Conservation (phyloP, 257 asterid genomes). For the Echium plantagineum region DNA sequence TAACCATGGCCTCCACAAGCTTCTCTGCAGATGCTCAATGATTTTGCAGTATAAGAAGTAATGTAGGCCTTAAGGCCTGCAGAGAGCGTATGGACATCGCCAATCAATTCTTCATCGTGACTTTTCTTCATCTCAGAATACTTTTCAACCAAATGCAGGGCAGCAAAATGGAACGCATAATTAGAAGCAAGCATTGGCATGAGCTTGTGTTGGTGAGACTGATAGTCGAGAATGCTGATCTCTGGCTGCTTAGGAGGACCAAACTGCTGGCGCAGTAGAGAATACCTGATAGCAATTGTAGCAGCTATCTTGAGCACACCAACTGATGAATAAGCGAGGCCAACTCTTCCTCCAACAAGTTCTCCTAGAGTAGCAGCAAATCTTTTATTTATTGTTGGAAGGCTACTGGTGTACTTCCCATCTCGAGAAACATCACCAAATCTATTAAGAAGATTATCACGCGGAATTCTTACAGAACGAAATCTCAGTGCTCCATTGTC, state of each 20-base stretch:
- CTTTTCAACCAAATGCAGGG: slow-evolving; percentile 53
- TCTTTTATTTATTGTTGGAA: slow-evolving; percentile 73
- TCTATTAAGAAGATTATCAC: slow-evolving; percentile 86
- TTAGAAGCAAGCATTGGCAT: slow-evolving; percentile 97
- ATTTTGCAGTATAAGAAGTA: slow-evolving; percentile 73
- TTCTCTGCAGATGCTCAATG: slow-evolving; percentile 86
- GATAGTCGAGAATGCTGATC: slow-evolving; percentile 89
- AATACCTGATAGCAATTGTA: slow-evolving; percentile 73
- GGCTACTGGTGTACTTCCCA: slow-evolving; percentile 79
- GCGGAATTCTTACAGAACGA: slow-evolving; percentile 75
- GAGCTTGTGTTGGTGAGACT: slow-evolving; percentile 92
- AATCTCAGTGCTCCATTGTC: slow-evolving; percentile 90
- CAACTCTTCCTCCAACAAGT: slow-evolving; percentile 97
- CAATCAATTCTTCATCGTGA: slow-evolving; percentile 63
- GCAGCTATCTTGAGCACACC: slow-evolving; percentile 75
- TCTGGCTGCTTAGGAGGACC: slow-evolving; percentile 97
- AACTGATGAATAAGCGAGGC: slow-evolving; percentile 87
- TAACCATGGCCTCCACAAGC: slow-evolving; percentile 99
- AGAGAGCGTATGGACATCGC: slow-evolving; percentile 86
- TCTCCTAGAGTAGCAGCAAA: slow-evolving; percentile 96
- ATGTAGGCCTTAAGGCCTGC: slow-evolving; percentile 95
- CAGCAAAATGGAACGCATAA: slow-evolving; percentile 84
- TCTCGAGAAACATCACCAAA: slow-evolving; percentile 86
- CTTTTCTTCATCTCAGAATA: slow-evolving; percentile 79
- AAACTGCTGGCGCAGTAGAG: slow-evolving; percentile 80